Conservation (phyloP, 352 stramenopile genomes). For the Globisporangium mamillatum region DNA sequence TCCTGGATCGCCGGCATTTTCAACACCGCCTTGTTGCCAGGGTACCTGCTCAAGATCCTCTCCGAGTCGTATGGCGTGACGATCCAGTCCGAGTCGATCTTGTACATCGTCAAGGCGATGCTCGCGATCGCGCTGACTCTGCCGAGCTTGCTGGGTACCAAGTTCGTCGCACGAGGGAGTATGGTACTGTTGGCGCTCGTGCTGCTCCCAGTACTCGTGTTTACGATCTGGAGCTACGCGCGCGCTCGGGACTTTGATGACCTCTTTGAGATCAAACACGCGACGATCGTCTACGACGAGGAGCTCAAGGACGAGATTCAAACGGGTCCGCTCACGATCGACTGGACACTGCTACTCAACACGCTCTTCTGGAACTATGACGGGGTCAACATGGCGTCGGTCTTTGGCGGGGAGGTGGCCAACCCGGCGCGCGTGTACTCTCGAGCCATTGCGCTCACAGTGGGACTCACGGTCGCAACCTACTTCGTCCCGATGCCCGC, state of each 20-base stretch:
- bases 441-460: slow-evolving; percentile 57
- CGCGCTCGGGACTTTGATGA: slow-evolving; percentile 56
- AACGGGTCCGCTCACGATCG: slow-evolving; percentile 19
- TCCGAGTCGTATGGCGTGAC: slow-evolving; percentile 4
- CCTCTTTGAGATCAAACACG: slow-evolving; percentile 42
- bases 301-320: too few species aligned
- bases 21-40: slow-evolving; percentile 39
- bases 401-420: slow-evolving; percentile 84
- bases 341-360: slow-evolving; percentile 83
- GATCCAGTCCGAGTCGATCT: neutral
- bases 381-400: slow-evolving; percentile 79
- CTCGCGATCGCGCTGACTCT: slow-evolving; percentile 22
- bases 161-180: neutral
- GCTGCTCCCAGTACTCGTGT: neutral
- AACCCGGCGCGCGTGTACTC: slow-evolving; percentile 73
- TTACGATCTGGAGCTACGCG: slow-evolving; percentile 14
- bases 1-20: slow-evolving; percentile 73
- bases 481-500: slow-evolving; percentile 64
- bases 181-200: neutral
- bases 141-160: slow-evolving; percentile 20
- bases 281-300: too few species aligned
- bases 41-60: slow-evolving; percentile 23
- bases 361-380: slow-evolving; percentile 94
- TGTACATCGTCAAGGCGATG: slow-evolving; percentile 27
- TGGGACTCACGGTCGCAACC: slow-evolving; percentile 68